Evolutionary conservation across 1,284 basidiomycete species (phyloP), one percentile per base, ranked within the genome.

Genomic region (Fomitopsis betulina): DNA sequence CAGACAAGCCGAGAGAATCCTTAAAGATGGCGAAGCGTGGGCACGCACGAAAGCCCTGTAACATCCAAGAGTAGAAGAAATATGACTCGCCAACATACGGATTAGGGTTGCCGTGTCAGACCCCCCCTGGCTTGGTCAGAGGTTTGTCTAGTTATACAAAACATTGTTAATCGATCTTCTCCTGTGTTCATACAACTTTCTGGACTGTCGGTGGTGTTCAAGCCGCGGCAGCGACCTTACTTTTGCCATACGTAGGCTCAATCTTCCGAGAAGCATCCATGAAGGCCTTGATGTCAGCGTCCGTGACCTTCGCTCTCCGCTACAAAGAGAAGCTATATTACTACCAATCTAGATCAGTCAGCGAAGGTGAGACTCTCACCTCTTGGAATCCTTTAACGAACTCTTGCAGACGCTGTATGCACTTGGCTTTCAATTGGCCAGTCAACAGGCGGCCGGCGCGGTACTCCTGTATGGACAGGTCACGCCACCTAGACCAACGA

Each of bases 381-480:
- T 91, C 91, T 76, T 99, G 96, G 82, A 99, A 99, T 1, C 81
- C 83, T 54, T 82, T 82, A 32, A 98, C 92, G 60, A 98, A 92
- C 49, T 83, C 77, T 72, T 98, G 95, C 37, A 99, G 73, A 57
- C 89, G 71, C 55, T 84, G 81, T 62, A 99, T 98, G 70, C 94
- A 97, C 70, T 80, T 87, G 25, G 87, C 87, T 78, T 99, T 99
- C 65, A 99, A 78, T 73, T 99, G 89, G 9, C 95, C 94, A 0
- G 96, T 98, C 57, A 97, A 79, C 61, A 99, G 72, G 38, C 82
- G 84, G 0, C 97, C 97, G 13, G 91, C 84, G 21, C 94, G 87
- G 76, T 99, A 99, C 60, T 96, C 93, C 89, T 96, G 63, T 32
- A 64, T 25, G 6, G 35, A 37, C 33, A 47, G 54, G 45, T 54